Percentiles rank a stretch among this genome's conserved stretches.
Evolutionary conservation across 2,329 filamentous ascomycete genomes (phyloP).

Genomic region (Claviceps capensis): DNA sequence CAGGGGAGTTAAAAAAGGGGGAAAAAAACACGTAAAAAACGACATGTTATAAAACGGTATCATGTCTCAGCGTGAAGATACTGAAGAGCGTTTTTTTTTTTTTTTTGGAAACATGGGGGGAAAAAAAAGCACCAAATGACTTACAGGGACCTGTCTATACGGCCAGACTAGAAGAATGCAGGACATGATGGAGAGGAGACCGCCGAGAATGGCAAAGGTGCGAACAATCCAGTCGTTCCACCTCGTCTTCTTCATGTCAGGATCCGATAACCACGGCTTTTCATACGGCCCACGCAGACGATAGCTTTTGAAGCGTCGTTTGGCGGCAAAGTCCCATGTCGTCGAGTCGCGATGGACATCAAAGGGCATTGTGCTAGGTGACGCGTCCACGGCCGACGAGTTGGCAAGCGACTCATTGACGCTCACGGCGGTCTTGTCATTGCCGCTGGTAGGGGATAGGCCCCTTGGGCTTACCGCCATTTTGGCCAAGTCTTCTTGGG

Average conservation of each 20-base stretch:
- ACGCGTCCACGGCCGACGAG: not conserved
- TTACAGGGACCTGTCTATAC: conserved; percentile 12
- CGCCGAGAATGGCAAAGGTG: conserved; percentile 18
- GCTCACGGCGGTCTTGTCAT: not conserved
- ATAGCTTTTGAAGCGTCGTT: conserved; percentile 19
- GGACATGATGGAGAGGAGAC: conserved; percentile 19
- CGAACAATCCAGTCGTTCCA: conserved; percentile 23
- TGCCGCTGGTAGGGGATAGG: not conserved
- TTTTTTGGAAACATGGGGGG: too few relatives aligned
- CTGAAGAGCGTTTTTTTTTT: too few relatives aligned
- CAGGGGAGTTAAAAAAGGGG: not conserved
- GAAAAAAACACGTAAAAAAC: not conserved
- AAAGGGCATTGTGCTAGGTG: not conserved
- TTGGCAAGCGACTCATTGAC: not conserved
- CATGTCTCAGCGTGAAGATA: too few relatives aligned
- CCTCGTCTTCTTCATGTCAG: conserved; percentile 18
- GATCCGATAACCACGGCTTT: conserved; percentile 25
- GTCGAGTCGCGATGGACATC: not conserved
- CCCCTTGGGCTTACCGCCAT: not conserved
- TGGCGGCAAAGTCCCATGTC: conserved; percentile 4
- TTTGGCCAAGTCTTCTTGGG: not conserved
- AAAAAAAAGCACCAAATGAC: not conserved
- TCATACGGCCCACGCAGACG: conserved; percentile 20
- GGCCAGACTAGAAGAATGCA: conserved; percentile 17
- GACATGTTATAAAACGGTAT: too few relatives aligned